Base-by-base conservation (phyloP, 805 yeast species). In the Candida ponderosae region DNA sequence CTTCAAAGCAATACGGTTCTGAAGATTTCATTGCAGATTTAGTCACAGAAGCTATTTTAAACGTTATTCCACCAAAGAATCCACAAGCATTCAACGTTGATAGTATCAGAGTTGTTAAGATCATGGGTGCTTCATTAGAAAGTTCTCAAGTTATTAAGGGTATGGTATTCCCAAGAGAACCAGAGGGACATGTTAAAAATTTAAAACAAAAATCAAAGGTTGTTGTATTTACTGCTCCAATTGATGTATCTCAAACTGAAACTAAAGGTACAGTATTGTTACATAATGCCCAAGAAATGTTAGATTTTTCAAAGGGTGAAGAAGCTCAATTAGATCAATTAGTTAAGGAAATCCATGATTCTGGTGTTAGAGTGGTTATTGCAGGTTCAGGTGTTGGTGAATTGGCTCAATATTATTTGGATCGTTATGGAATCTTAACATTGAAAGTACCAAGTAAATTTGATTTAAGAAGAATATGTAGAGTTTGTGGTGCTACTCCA, bases 401-500 rank as follows among this genome's bases (percentile, higher is more conserved):
- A 50, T 68, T 93, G 42, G 95, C 97, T 5, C 73, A 87, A 54
- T 97, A 93, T 63, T 93, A 86, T 61, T 68, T 93, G 60, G 85
- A 90, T 68, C 81, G 93, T 63, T 79, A 84, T 57, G 81, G 79
- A 24, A 81, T 93, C 33, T 66, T 93, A 44, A 90, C 89, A 14
- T 71, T 93, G 63, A 82, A 82, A 55, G 95, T 93, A 32, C 90
- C 95, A 44, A 82, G 95, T 46, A 93, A 93, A 59, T 93, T 93
- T 54, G 98, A 93, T 53, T 65, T 93, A 44, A 81, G 97, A 69
- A 79, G 98, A 60, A 70, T 93, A 43, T 83, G 95, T 54, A 82
- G 96, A 59, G 97, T 93, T 15, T 89, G 96, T 62, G 97, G 97
- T 34, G 97, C 97, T 32, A 83, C 97, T 20, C 97, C 97, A 40